These are phyloP conservation scores for Dryas alaskensis DNA, from an alignment of 306 rosid species.

Conservation along the genomic window DNA sequence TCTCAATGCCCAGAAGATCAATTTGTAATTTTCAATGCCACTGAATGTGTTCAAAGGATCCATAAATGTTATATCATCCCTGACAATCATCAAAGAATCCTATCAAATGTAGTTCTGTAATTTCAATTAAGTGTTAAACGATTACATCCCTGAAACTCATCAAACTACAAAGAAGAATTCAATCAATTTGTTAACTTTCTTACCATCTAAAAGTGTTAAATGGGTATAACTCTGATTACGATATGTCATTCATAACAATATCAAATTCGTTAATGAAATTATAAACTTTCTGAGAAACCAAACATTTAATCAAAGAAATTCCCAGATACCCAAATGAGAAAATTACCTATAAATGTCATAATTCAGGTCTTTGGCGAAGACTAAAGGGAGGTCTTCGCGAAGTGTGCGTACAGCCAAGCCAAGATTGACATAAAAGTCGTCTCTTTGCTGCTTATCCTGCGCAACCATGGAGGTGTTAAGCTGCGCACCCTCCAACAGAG, in stretches of 20 bases:
- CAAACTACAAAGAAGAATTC: background rate
- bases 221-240: background rate
- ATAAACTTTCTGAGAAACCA: constrained; percentile 17
- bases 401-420: constrained; percentile 88
- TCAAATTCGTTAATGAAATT: background rate
- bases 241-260: background rate
- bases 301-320: background rate
- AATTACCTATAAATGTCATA: constrained; percentile 81
- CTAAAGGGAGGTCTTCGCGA: constrained; percentile 75
- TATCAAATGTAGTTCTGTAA: background rate
- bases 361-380: constrained; percentile 81
- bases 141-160: background rate
- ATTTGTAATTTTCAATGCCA: constrained; percentile 84
- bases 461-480: constrained; percentile 43
- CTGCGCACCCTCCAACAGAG: constrained; percentile 48
- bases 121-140: background rate
- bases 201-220: background rate
- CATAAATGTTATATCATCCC: constrained; percentile 79
- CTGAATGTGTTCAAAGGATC: constrained; percentile 84
- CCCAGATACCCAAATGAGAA: constrained; percentile 18
- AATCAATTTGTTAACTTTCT: background rate
- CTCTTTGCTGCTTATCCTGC: constrained; percentile 50
- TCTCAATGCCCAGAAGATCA: constrained; percentile 91
- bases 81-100: constrained; percentile 36
- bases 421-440: constrained; percentile 81